phyloP scores from a whole-genome alignment of 179 eudicot genomes.

The Amaranthus tricolor region DNA sequence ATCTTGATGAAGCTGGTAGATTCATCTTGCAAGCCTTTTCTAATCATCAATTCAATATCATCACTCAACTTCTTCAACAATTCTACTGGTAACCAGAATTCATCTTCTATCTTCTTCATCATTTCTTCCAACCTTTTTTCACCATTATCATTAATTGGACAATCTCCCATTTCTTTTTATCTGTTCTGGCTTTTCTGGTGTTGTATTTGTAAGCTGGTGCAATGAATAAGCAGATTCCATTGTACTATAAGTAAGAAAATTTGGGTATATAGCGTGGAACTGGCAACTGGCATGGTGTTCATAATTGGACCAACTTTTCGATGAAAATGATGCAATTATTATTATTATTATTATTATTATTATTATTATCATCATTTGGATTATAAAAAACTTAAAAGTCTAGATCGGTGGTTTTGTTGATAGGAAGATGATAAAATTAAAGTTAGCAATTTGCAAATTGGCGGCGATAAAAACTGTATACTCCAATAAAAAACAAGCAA shows the following conservation, averaged over 20 bases:
- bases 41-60: slow-evolving; percentile 35
- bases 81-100: slow-evolving; percentile 25
- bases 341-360: background rate
- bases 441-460: background rate
- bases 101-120: slow-evolving; percentile 26
- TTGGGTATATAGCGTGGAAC: background rate
- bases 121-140: slow-evolving; percentile 8
- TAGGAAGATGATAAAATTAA: background rate
- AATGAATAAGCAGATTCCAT: background rate
- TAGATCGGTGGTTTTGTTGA: slow-evolving; percentile 7
- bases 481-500: too few relatives aligned
- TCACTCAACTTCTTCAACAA: slow-evolving; percentile 25
- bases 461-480: slow-evolving; percentile 17
- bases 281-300: slow-evolving; percentile 21
- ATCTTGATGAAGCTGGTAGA: slow-evolving; percentile 30
- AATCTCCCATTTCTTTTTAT: slow-evolving; percentile 22
- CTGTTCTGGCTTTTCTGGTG: background rate
- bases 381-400: background rate
- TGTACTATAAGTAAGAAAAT: slow-evolving; percentile 6
- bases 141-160: background rate
- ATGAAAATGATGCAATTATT: slow-evolving; percentile 10
- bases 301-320: slow-evolving; percentile 19
- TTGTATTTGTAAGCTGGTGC: background rate
- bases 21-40: slow-evolving; percentile 28
- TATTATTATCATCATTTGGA: background rate